Percentiles rank a stretch among this genome's conserved stretches.
Conservation (phyloP, 257 asterid species). For the Buddleja alternifolia region DNA sequence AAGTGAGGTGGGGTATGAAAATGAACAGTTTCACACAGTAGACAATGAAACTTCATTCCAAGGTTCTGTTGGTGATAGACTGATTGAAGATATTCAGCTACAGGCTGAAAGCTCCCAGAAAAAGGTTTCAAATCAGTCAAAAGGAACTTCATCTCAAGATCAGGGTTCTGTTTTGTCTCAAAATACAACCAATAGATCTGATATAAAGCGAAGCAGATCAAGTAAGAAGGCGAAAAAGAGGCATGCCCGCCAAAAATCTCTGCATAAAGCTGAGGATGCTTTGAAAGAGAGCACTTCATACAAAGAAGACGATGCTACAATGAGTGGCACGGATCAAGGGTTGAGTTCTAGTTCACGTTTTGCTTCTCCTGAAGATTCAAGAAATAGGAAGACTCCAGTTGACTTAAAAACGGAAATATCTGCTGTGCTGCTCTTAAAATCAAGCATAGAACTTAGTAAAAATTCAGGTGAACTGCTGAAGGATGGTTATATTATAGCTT, state of each 20-base stretch:
- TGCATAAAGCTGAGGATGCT: slow-evolving; percentile 74
- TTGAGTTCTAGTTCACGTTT: slow-evolving; percentile 87
- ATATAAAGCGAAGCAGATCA: slow-evolving; percentile 86
- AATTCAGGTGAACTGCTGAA: slow-evolving; percentile 70
- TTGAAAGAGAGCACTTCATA: slow-evolving; percentile 76
- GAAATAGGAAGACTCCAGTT: slow-evolving; percentile 65
- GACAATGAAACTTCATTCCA: slow-evolving; percentile 60
- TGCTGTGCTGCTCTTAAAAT: slow-evolving; percentile 51
- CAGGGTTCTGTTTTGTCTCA: slow-evolving; percentile 67
- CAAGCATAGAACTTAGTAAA: slow-evolving; percentile 52
- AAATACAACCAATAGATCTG: slow-evolving; percentile 61
- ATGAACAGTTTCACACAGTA: slow-evolving; percentile 45
- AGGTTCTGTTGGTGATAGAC: slow-evolving; percentile 59
- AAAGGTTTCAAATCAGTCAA: slow-evolving; percentile 51
- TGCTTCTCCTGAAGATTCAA: slow-evolving; percentile 89
- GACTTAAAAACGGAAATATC: slow-evolving; percentile 64
- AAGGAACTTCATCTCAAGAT: slow-evolving; percentile 66
- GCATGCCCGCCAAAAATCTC: slow-evolving; percentile 90
- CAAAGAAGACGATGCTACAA: slow-evolving; percentile 82
- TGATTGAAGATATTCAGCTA: slow-evolving; percentile 49
- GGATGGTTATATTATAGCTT: slow-evolving; percentile 88
- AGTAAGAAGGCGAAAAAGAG: slow-evolving; percentile 95
- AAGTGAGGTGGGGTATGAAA: slow-evolving; percentile 55
- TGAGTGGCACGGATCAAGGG: slow-evolving; percentile 92
- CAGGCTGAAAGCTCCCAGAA: slow-evolving; percentile 77